Base-by-base conservation (phyloP, 129 eudicot genomes). In the carrot (Daucus carota) region DNA sequence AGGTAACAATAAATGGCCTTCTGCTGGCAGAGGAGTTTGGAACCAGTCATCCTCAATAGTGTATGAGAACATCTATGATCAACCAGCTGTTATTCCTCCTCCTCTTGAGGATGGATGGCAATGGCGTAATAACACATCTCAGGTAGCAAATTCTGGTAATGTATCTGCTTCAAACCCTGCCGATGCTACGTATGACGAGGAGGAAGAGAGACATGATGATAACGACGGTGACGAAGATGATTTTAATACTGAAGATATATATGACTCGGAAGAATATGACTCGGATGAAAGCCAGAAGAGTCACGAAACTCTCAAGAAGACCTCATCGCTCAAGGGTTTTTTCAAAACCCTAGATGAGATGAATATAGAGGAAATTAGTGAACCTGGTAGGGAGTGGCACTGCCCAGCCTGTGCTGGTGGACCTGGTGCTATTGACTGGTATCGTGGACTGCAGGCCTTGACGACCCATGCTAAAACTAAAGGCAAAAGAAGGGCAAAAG, bases 381-480 rank as follows among this genome's bases (percentile, higher is more conserved):
- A 91, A 6, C 84, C 92, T 18, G 88, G 73, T 34, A 87, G 99
- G 72, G 94, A 91, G 80, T 95, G 92, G 94, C 99, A 95, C 72
- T 95, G 99, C 79, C 96, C 94, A 14, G 97, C 97, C 52, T 95
- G 99, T 75, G 82, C 89, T 63, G 88, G 90, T 2, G 97, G 97
- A 26, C 97, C 99, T 20, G 94, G 99, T 43, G 92, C 97, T 10
- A 91, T 95, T 65, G 87, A 88, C 13, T 95, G 99, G 99, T 95
- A 84, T 60, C 76, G 85, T 54, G 96, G 99, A 16, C 87, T 91
- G 86, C 92, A 83, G 47, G 87, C 99, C 2, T 86, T 95, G 10
- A 62, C 88, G 6, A 77, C 88, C 1, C 97, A 91, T 85, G 88
- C 96, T 0, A 95, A 81, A 75, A 95, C 99, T 3, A 92, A 89